Conservation (phyloP, 2,329 filamentous ascomycete species). For the Hypoxylon sp. region DNA sequence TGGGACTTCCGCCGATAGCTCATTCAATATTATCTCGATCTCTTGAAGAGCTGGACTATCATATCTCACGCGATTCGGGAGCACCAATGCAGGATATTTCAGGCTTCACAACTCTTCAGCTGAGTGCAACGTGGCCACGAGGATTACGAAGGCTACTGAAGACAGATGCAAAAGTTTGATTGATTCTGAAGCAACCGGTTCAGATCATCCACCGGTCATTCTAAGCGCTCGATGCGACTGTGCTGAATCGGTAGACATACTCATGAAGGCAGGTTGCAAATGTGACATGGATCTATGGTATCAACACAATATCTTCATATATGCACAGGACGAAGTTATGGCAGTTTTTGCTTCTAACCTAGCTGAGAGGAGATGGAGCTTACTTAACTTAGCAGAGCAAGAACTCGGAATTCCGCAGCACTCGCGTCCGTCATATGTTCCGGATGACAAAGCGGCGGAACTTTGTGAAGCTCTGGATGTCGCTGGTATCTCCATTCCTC, state of each 20-base stretch:
- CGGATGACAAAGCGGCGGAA: background rate
- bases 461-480: background rate
- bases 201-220: background rate
- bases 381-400: background rate
- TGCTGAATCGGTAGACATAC: slow-evolving; percentile 2
- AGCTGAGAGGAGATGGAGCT: background rate
- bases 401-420: background rate
- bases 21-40: slow-evolving; percentile 1
- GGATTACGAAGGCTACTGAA: background rate
- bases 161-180: background rate
- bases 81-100: background rate
- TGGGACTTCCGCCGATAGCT: slow-evolving; percentile 1
- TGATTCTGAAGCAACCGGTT: background rate
- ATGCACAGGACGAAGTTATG: background rate
- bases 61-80: background rate
- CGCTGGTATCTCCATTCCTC: background rate
- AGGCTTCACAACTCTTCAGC: background rate
- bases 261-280: slow-evolving; percentile 3
- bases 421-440: background rate
- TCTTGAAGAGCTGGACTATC: background rate
- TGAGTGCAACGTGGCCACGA: background rate
- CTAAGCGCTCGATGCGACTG: background rate
- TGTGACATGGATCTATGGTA: background rate
- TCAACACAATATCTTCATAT: too few species aligned
- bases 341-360: background rate